Evolutionary conservation across 2,329 filamentous ascomycete genomes (phyloP), one percentile per base, ranked within the genome.

Genomic region (Paraconiothyrium sp.): DNA sequence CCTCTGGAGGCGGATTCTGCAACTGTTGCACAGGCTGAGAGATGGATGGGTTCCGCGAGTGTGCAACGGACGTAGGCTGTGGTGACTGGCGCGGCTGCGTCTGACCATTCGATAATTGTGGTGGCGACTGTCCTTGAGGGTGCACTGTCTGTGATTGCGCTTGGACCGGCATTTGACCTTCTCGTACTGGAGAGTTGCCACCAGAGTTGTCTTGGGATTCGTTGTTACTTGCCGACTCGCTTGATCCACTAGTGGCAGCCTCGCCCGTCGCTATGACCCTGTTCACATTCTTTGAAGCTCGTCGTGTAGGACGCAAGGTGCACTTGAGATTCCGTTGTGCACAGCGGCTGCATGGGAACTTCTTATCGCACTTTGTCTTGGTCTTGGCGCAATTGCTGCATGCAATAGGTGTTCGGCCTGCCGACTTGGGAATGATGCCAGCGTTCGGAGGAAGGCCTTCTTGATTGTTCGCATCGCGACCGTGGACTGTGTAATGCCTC

Each of bases 331-430:
- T 84, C 50, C 83, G 73, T 16, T 79, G 78, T n/a, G 81, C 82
- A 74, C 83, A 85, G 61, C 83, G 77, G 67, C 79, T 83, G 74
- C 83, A 85, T n/a, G 83, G 83, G 59, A 84, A 84, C 72, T 84
- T 84, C 74, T 84, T 84, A 65, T 85, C 83, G 64, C 83, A 85
- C 64, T 84, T 85, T 13, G 83, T 85, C 76, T 85, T 85, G 3
- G 83, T 84, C 71, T 84, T 84, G 10, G 83, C 83, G 65, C 83
- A 85, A 61, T 84, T 84, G 69, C 80, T 84, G 74, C 83, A 85
- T 30, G 83, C 83, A 62, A 84, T 85, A 11, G 83, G 83, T 39
- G 83, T 85, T 61, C 83, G 76, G 16, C 83, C 83, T 14, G 83
- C 83, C 1, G 83, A 83, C 66, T 84, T 85, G 20, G 82, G 82